phyloP scores from a whole-genome alignment of 768 basidiomycete species.

The Kwoniella dejecticola region DNA sequence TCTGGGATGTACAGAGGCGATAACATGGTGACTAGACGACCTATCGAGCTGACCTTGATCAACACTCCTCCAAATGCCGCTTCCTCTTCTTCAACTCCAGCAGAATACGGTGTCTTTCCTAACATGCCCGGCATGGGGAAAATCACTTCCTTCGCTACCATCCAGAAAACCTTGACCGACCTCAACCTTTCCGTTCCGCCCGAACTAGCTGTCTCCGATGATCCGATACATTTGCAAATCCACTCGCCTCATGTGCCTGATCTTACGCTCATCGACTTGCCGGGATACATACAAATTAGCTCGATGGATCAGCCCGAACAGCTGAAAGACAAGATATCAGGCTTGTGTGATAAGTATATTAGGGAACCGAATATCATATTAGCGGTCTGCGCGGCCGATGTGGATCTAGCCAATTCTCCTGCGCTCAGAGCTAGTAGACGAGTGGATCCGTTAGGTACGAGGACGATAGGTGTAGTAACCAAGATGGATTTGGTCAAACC shows the following conservation, averaged over 20 bases:
- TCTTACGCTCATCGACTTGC: constrained; percentile 93
- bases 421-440: constrained; percentile 89
- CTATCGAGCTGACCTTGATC: constrained; percentile 95
- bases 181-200: constrained; percentile 90
- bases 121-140: constrained; percentile 77
- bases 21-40: constrained; percentile 98
- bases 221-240: constrained; percentile 95
- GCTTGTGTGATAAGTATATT: constrained; percentile 92
- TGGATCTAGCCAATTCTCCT: constrained; percentile 96
- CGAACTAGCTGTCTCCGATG: constrained; percentile 86
- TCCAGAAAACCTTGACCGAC: constrained; percentile 90
- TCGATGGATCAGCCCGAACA: constrained; percentile 94
- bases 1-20: constrained; percentile 67
- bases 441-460: constrained; percentile 89
- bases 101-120: constrained; percentile 93
- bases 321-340: constrained; percentile 87
- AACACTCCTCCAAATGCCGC: constrained; percentile 71
- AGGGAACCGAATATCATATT: constrained; percentile 99
- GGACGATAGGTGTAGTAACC: constrained; percentile 96
- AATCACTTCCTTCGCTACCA: constrained; percentile 84
- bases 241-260: constrained; percentile 95
- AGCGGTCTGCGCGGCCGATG: constrained; percentile 98
- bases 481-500: constrained; percentile 97
- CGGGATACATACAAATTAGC: constrained; percentile 93
- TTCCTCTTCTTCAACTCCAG: constrained; percentile 59